phyloP scores from a whole-genome alignment of 148 eudicot genomes.

The Polygonum maritimum region DNA sequence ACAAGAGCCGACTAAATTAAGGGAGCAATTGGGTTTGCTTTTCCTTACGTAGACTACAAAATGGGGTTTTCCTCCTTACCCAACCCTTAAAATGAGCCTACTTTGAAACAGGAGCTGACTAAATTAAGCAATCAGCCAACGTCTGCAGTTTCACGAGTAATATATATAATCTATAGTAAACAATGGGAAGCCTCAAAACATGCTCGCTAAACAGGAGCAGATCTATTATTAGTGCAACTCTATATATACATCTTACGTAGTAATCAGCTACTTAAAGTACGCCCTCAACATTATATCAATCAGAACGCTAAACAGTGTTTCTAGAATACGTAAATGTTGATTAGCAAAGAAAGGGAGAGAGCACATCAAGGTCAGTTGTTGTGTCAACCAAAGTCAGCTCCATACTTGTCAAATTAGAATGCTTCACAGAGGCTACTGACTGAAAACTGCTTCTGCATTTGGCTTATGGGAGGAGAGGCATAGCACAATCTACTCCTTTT shows the following conservation, averaged over 20 bases:
- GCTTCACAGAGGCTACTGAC: conserved; percentile 61
- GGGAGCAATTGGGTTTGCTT: too few relatives aligned
- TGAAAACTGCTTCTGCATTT: conserved; percentile 46
- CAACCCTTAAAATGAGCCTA: too few relatives aligned
- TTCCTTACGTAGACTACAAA: too few relatives aligned
- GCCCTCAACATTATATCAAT: neutral
- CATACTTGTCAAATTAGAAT: conserved; percentile 23
- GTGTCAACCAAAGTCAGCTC: neutral
- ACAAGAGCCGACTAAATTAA: too few relatives aligned
- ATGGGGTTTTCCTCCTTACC: too few relatives aligned
- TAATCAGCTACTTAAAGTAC: neutral
- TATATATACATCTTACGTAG: neutral
- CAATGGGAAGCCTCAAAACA: neutral
- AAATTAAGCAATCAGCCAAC: too few relatives aligned
- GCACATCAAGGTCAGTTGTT: conserved; percentile 1
- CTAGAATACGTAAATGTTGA: neutral
- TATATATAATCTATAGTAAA: neutral
- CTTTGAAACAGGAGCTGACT: too few relatives aligned
- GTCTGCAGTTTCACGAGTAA: neutral
- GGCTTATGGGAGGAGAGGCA: conserved; percentile 21
- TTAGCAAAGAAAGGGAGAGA: neutral
- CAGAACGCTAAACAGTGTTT: conserved; percentile 2
- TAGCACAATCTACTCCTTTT: conserved; percentile 48
- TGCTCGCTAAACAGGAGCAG: neutral
- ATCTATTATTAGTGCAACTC: neutral